Conservation (phyloP, 2,329 filamentous ascomycete genomes). For the Apiospora malaysiana region DNA sequence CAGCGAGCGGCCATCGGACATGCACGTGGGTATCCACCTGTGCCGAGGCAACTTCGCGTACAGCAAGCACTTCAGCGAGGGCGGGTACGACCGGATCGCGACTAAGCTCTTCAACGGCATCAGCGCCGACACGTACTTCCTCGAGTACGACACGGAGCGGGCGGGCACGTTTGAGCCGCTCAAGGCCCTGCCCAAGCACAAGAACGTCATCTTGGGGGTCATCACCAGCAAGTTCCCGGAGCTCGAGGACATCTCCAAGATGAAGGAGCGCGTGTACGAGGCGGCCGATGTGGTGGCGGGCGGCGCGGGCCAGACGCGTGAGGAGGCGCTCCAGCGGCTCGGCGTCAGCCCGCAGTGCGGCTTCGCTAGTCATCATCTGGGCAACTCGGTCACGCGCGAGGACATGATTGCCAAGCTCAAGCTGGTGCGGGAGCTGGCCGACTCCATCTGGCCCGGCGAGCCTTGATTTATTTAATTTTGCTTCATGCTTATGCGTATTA, state of each 20-base stretch:
- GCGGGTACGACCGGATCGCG: slow-evolving; percentile 70
- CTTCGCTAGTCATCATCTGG: slow-evolving; percentile 76
- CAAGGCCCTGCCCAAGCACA: slow-evolving; percentile 63
- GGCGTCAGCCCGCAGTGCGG: slow-evolving; percentile 76
- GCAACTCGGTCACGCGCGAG: slow-evolving; percentile 71
- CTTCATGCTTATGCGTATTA: background rate
- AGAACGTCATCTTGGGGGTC: slow-evolving; percentile 68
- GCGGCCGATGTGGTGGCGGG: slow-evolving; percentile 73
- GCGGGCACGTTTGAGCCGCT: slow-evolving; percentile 71
- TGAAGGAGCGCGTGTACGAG: slow-evolving; percentile 62
- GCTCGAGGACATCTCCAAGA: slow-evolving; percentile 66
- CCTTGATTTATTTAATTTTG: slow-evolving; percentile 33
- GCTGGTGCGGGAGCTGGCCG: slow-evolving; percentile 72
- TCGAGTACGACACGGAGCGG: slow-evolving; percentile 71
- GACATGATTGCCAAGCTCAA: slow-evolving; percentile 77
- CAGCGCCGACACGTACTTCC: slow-evolving; percentile 70
- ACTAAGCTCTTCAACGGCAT: slow-evolving; percentile 69
- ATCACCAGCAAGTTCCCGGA: slow-evolving; percentile 68
- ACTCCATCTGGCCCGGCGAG: slow-evolving; percentile 69
- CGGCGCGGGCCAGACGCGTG: slow-evolving; percentile 66
- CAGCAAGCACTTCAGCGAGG: slow-evolving; percentile 70
- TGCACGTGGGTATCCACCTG: slow-evolving; percentile 79
- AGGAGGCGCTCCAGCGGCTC: slow-evolving; percentile 72
- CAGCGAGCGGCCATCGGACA: slow-evolving; percentile 66
- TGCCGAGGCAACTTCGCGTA: slow-evolving; percentile 74